A percentile compares a stretch with the other conserved stretches of the same genome.
Evolutionary conservation across 2,329 filamentous ascomycete genomes (phyloP).

Genomic region (Fusarium sp.): DNA sequence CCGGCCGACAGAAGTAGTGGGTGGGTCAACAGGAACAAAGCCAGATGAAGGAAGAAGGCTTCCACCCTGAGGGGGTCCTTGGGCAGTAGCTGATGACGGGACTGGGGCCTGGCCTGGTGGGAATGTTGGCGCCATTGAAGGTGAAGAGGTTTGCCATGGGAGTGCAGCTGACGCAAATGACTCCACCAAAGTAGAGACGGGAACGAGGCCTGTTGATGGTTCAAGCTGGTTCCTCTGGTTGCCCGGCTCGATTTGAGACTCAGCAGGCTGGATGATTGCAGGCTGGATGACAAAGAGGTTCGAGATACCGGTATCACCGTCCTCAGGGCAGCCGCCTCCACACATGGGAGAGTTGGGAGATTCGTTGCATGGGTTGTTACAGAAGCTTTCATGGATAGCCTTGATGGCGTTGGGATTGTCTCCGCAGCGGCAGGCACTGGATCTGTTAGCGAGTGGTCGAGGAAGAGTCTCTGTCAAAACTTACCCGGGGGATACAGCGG

Average conservation of each 20-base stretch:
- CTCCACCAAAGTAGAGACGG: background rate
- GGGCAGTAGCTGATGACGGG: background rate
- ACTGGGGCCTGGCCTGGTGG: background rate
- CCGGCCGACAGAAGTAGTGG: background rate
- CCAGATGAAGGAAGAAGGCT: background rate
- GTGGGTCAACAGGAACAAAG: background rate
- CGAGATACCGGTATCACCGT: constrained; percentile 43
- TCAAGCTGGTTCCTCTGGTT: constrained; percentile 12
- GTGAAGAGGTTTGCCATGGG: constrained; percentile 3
- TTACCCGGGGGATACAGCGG: constrained; percentile 48
- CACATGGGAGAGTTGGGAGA: constrained; percentile 48
- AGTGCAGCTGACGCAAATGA: constrained; percentile 20
- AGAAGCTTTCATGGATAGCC: constrained; percentile 45
- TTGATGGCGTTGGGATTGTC: constrained; percentile 48
- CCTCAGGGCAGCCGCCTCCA: constrained; percentile 48
- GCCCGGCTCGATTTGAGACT: constrained; percentile 12
- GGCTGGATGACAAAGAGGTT: constrained; percentile 48
- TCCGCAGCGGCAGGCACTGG: constrained; percentile 52
- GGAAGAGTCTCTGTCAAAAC: background rate
- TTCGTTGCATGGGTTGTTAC: constrained; percentile 49
- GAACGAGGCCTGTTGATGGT: background rate
- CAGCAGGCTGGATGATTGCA: constrained; percentile 16
- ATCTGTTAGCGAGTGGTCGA: constrained; percentile 6
- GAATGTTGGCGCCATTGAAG: background rate
- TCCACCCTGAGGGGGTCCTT: background rate